Percentiles rank a stretch among this genome's conserved stretches.
Evolutionary conservation across 2,329 filamentous ascomycete genomes (phyloP).

Genomic region (Pseudogymnoascus sp.): DNA sequence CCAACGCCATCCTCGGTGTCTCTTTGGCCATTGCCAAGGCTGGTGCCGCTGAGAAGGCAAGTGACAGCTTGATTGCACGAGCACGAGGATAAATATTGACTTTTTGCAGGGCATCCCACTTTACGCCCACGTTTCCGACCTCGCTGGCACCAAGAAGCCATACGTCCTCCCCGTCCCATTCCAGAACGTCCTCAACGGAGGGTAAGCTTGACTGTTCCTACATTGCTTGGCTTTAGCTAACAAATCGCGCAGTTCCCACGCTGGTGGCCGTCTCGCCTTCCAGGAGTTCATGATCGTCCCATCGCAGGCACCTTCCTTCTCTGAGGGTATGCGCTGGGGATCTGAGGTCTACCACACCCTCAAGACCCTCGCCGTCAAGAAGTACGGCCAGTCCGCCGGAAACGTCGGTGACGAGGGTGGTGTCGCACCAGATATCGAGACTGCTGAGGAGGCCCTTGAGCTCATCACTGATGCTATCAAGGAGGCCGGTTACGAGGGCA

Average conservation of each 20-base stretch:
- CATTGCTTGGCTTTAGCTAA: constrained; percentile 15
- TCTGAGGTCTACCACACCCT: constrained; percentile 97
- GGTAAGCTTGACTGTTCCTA: constrained; percentile 28
- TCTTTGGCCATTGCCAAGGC: constrained; percentile 80
- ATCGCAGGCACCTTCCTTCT: constrained; percentile 78
- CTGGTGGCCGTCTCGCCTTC: constrained; percentile 90
- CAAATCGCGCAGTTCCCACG: constrained; percentile 63
- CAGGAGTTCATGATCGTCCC: constrained; percentile 96
- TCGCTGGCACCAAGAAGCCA: constrained; percentile 84
- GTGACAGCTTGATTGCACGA: constrained; percentile 16
- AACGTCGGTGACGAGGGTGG: constrained; percentile 99
- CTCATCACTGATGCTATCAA: constrained; percentile 93
- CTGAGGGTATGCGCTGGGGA: constrained; percentile 92
- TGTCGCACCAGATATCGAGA: constrained; percentile 98
- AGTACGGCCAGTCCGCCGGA: constrained; percentile 96
- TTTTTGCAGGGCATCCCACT: constrained; percentile 60
- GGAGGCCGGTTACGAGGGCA: constrained; percentile 86
- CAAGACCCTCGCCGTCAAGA: constrained; percentile 96
- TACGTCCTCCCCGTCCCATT: constrained; percentile 86
- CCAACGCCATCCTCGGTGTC: constrained; percentile 83
- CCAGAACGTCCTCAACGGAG: constrained; percentile 87
- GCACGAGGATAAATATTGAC: constrained; percentile 7
- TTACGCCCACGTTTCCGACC: constrained; percentile 80
- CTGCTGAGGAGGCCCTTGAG: constrained; percentile 89
- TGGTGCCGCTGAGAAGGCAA: constrained; percentile 75